Evolutionary conservation across 495 filamentous ascomycete genomes (phyloP).

Genomic region (Talaromyces thailandensis): DNA sequence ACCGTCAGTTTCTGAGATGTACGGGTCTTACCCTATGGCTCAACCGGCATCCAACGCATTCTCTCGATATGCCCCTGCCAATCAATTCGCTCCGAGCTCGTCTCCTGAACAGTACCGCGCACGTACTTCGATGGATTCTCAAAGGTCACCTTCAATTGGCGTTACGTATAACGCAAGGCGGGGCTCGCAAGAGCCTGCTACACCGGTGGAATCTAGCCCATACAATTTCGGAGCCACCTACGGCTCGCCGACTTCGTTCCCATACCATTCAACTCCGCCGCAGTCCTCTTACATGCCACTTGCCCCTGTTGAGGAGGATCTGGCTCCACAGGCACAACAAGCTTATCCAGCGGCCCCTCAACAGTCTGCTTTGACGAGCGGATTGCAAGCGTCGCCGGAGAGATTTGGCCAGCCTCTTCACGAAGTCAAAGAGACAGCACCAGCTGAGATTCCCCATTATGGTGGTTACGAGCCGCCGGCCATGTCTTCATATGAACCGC

Average conservation of each 20-base stretch:
- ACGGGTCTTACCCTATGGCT: slow-evolving; percentile 46
- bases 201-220: slow-evolving; percentile 23
- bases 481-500: slow-evolving; percentile 27
- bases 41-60: slow-evolving; percentile 27
- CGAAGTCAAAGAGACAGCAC: slow-evolving; percentile 1
- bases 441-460: slow-evolving; percentile 2
- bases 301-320: slow-evolving; percentile 35
- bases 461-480: slow-evolving; percentile 21
- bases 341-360: slow-evolving; percentile 13
- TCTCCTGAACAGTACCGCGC: slow-evolving; percentile 40
- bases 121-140: slow-evolving; percentile 39
- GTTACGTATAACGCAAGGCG: slow-evolving; percentile 25
- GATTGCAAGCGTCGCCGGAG: background rate
- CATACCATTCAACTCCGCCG: slow-evolving; percentile 40
- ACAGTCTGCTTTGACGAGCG: slow-evolving; percentile 21
- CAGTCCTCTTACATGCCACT: slow-evolving; percentile 40
- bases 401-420: slow-evolving; percentile 13
- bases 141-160: slow-evolving; percentile 28
- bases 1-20: slow-evolving; percentile 68
- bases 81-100: slow-evolving; percentile 36
- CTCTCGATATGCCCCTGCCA: slow-evolving; percentile 58
- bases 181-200: slow-evolving; percentile 30
- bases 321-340: slow-evolving; percentile 19
- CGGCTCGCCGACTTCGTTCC: slow-evolving; percentile 26
- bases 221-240: slow-evolving; percentile 22